Evolutionary conservation across 805 yeast genomes (phyloP), one percentile per base, ranked within the genome.

Genomic region (Hanseniaspora meyeri): DNA sequence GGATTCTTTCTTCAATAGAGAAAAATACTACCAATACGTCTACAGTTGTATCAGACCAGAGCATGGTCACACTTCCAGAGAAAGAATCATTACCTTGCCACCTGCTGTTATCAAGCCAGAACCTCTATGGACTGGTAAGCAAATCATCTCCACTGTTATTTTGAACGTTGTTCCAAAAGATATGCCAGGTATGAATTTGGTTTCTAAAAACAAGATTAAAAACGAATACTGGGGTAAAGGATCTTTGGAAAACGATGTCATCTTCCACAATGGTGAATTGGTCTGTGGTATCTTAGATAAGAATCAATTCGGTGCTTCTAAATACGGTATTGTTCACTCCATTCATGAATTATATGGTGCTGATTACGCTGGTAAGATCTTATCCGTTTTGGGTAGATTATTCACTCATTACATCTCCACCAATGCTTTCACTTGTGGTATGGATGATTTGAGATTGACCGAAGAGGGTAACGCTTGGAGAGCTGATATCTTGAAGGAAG

Each of bases 361-460:
- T 11, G 80, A 78, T 51, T 79, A 83, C 64, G 96, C 97, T 20
- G 96, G 97, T 59, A 84, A 86, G 66, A 78, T 93, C 6, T 74
- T 93, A 50, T 85, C 95, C 51, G 95, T 91, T n/a, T 77, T 93
- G 59, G 97, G 98, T 61, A 79, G 98, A 65, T 76, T 93, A 56
- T 91, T 95, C 73, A 95, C 99, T 24, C 88, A 87, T 70, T 93
- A 88, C 70, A 89, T 85, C 65, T 90, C 85, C 79, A 78, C 81
- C 74, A 85, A 87, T 58, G 97, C 96, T 1, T 87, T 93, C 68
- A 93, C 98, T 8, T 93, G 99, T 82, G 98, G 99, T 78, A 95
- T 93, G 98, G 99, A 93, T 69, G 99, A 93, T 74, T 77, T 93
- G 70, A 81, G 95, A 68, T 77, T 95, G 63, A 93, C 97, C 24